Base-by-base conservation (phyloP, 2,329 filamentous ascomycete species). In the Colletotrichum musae region DNA sequence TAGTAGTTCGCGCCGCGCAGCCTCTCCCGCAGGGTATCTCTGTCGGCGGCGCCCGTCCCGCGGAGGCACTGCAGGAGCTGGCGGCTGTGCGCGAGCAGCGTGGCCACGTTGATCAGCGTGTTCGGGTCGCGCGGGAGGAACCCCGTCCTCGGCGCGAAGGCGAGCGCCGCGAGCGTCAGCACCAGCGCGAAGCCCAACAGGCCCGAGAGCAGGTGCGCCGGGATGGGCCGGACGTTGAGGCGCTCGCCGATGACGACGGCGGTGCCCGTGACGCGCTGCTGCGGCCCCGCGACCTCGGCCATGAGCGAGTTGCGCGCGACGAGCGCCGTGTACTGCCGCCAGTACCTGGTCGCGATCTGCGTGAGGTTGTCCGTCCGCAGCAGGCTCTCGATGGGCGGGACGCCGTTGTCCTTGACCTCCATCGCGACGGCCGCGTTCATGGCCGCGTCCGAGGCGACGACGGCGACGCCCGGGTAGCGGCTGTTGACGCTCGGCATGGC, bases 61-160 rank as follows among this genome's bases (percentile, higher is more conserved):
- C 74, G 75, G 1, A 82, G 75, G 1, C 74, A 75, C 54, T 81
- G 77, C 1, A 82, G 74, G 1, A 82, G 73, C 6, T 75, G 68
- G 4, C 75, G 75, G 56, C 80, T 82, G 41, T 82, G 79, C 2
- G 78, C 75, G 3, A 82, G 71, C 13, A 82, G 74, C 2, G 80
- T 74, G 0, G 80, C 80, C 68, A 77, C 73, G 56, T 77, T 78
- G 48, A 80, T 74, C 10, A 82, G 74, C 3, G 77, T 78, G 16
- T 74, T 76, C 0, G 80, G 79, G 7, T 78, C 73, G 13, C 79
- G 76, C 0, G 81, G 80, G 4, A 82, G 74, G n/a, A 81, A 77
- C 0, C 79, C 79, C 39, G 72, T 72, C 28, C 45, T 76, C 0
- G 80, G 79, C 13, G 77, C 74, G 0, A 73, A 41, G n/a, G 72